Conservation (phyloP, 805 yeast species). For the Zygotorulaspora chibaensis region DNA sequence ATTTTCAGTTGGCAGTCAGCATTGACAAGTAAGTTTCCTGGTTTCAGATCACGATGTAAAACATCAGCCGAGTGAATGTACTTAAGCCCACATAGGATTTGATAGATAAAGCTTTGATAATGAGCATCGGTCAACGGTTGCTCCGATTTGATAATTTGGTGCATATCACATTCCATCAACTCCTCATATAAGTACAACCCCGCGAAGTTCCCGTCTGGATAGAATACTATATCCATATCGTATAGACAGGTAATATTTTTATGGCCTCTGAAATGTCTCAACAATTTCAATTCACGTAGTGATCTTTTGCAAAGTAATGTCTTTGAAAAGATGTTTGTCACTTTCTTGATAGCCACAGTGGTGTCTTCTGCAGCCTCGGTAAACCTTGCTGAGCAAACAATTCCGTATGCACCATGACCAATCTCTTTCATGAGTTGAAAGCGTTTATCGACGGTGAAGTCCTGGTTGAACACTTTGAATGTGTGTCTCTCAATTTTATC, state of each 20-base stretch:
- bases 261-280: conserved; percentile 93
- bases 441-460: conserved; percentile 83
- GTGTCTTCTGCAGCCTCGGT: conserved; percentile 68
- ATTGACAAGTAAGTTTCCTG: conserved; percentile 86
- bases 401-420: conserved; percentile 98
- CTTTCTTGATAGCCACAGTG: conserved; percentile 90
- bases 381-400: conserved; percentile 91
- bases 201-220: conserved; percentile 69
- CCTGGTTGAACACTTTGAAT: conserved; percentile 78
- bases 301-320: conserved; percentile 90
- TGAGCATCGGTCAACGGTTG: conserved; percentile 94
- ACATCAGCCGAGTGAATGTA: conserved; percentile 91
- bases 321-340: conserved; percentile 89
- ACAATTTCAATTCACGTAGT: conserved; percentile 79
- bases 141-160: conserved; percentile 90
- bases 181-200: conserved; percentile 94
- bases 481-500: conserved; percentile 41
- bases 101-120: conserved; percentile 89
- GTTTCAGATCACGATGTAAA: conserved; percentile 89
- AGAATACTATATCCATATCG: conserved; percentile 80
- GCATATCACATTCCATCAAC: conserved; percentile 98
- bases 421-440: conserved; percentile 87
- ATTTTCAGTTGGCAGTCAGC: conserved; percentile 96
- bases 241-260: conserved; percentile 93
- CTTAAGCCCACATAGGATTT: conserved; percentile 82